These are phyloP conservation scores for Plasmodium malariae DNA, from an alignment of 169 alveolate species.

Conservation along the genomic window DNA sequence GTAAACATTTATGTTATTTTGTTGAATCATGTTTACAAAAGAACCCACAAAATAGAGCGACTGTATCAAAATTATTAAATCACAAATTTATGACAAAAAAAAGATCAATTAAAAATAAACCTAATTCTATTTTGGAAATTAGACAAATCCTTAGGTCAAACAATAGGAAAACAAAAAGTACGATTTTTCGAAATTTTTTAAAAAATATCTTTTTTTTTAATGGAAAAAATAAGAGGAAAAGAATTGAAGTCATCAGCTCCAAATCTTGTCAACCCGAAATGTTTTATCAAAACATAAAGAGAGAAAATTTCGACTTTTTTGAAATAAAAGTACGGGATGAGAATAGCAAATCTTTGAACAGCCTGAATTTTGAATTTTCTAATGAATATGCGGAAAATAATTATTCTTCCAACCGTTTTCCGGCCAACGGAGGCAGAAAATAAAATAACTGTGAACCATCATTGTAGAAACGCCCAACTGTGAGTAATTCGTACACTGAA, in stretches of 20 bases:
- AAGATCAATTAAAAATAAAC: slow-evolving; percentile 29
- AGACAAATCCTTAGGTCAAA: slow-evolving; percentile 36
- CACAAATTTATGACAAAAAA: slow-evolving; percentile 56
- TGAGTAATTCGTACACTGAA: too few relatives aligned
- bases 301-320: slow-evolving; percentile 36
- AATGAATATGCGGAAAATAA: not conserved
- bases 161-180: slow-evolving; percentile 37
- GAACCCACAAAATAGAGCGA: slow-evolving; percentile 47
- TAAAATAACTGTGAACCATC: not conserved
- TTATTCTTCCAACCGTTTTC: not conserved
- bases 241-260: slow-evolving; percentile 6
- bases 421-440: not conserved
- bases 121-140: slow-evolving; percentile 50
- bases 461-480: too few relatives aligned
- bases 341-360: slow-evolving; percentile 25
- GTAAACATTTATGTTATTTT: slow-evolving; percentile 57
- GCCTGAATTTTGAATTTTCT: not conserved
- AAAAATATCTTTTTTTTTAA: slow-evolving; percentile 46
- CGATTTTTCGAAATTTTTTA: slow-evolving; percentile 37
- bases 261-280: slow-evolving; percentile 63
- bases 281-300: slow-evolving; percentile 29
- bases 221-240: slow-evolving; percentile 24
- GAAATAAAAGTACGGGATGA: slow-evolving; percentile 43
- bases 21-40: slow-evolving; percentile 55
- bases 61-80: slow-evolving; percentile 13